These are phyloP conservation scores for Solanum boliviense DNA, from an alignment of 257 asterid species.

Conservation along the genomic window DNA sequence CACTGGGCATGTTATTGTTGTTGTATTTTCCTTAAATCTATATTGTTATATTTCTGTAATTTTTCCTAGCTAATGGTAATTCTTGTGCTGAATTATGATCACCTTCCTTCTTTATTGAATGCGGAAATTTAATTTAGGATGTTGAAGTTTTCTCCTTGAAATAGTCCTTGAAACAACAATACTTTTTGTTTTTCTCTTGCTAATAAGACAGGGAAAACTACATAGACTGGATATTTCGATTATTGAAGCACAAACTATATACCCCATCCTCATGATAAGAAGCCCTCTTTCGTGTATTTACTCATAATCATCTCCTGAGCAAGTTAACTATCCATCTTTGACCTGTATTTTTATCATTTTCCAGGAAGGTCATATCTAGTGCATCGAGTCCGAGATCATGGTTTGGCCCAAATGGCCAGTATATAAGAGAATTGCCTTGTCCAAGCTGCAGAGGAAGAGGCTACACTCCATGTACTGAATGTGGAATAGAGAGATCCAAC, in stretches of 20 bases:
- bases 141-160: neutral
- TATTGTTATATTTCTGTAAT: neutral
- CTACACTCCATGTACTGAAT: slow-evolving; percentile 71
- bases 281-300: neutral
- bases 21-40: neutral
- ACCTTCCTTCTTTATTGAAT: neutral
- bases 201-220: neutral
- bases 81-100: neutral
- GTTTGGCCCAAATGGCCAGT: slow-evolving; percentile 96
- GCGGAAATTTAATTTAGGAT: neutral
- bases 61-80: neutral
- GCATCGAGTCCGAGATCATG: slow-evolving; percentile 68
- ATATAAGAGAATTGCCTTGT: slow-evolving; percentile 85
- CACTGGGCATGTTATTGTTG: too few species aligned
- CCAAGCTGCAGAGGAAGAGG: slow-evolving; percentile 97
- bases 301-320: neutral
- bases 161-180: neutral
- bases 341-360: neutral
- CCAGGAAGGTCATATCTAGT: slow-evolving; percentile 51
- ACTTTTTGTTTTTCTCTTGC: neutral
- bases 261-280: neutral
- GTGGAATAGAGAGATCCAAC: slow-evolving; percentile 92
- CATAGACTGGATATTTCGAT: neutral
- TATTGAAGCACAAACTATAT: neutral
- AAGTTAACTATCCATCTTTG: neutral